phyloP scores from a whole-genome alignment of 345 rosid genomes.

The Stellera chamaejasme region DNA sequence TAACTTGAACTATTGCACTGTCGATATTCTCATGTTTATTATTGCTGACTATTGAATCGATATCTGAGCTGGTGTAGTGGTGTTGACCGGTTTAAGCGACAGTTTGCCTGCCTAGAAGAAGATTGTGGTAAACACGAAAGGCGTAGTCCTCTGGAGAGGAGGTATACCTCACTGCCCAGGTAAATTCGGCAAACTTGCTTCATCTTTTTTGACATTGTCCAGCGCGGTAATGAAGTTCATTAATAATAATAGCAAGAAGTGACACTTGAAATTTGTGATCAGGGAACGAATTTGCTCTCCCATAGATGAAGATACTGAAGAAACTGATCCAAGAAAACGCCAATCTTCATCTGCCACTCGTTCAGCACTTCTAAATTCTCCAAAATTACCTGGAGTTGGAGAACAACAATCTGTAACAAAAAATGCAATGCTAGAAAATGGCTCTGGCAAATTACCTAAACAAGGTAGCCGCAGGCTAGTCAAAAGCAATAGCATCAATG shows the following conservation, averaged over 20 bases:
- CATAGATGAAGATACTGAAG: slow-evolving; percentile 38
- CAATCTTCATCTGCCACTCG: slow-evolving; percentile 28
- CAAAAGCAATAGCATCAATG: slow-evolving; percentile 68
- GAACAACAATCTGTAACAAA: slow-evolving; percentile 25
- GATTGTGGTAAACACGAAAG: slow-evolving; percentile 42
- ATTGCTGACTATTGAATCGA: slow-evolving; percentile 1
- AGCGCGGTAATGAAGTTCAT: background rate
- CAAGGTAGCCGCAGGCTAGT: slow-evolving; percentile 39
- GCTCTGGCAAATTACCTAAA: slow-evolving; percentile 24
- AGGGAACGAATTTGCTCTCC: slow-evolving; percentile 68
- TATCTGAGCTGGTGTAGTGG: slow-evolving; percentile 38
- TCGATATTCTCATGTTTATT: background rate
- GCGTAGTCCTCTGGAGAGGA: slow-evolving; percentile 48
- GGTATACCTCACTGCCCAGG: slow-evolving; percentile 88
- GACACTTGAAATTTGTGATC: slow-evolving; percentile 5
- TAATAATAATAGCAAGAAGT: background rate
- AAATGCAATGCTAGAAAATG: slow-evolving; percentile 28
- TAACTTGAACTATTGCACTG: background rate
- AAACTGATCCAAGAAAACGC: slow-evolving; percentile 26
- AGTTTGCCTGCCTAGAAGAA: slow-evolving; percentile 86
- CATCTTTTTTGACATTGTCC: background rate
- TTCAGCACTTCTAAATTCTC: slow-evolving; percentile 36
- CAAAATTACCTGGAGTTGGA: slow-evolving; percentile 21
- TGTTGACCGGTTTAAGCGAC: slow-evolving; percentile 69
- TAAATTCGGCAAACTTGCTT: slow-evolving; percentile 13